Conservation (phyloP, 495 filamentous ascomycete genomes). For the Penicillium verhagenii region DNA sequence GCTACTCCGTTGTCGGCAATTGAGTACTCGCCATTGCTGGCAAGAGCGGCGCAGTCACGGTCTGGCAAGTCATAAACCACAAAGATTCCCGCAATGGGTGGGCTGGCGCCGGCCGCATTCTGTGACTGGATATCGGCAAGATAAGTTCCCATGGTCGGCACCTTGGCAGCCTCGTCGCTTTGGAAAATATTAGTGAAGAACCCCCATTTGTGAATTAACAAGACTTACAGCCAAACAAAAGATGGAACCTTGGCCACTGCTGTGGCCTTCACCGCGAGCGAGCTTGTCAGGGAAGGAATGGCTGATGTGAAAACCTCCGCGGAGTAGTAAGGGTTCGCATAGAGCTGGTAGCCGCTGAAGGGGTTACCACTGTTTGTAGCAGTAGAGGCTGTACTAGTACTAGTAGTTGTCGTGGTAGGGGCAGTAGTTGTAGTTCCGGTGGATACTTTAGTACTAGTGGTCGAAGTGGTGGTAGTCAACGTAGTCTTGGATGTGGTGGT, state of each 20-base stretch:
- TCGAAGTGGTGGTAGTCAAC: neutral
- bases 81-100: constrained; percentile 50
- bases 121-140: constrained; percentile 54
- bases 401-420: neutral
- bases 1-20: constrained; percentile 57
- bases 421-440: neutral
- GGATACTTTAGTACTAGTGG: neutral
- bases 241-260: constrained; percentile 63
- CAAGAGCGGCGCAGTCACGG: constrained; percentile 74
- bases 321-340: constrained; percentile 58
- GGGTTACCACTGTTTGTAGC: constrained; percentile 46
- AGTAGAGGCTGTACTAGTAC: constrained; percentile 10
- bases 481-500: constrained; percentile 5
- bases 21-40: constrained; percentile 73
- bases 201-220: neutral
- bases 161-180: constrained; percentile 59
- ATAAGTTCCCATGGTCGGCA: constrained; percentile 56
- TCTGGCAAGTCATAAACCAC: constrained; percentile 79
- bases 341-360: constrained; percentile 52
- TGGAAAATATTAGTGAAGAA: neutral
- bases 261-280: constrained; percentile 38
- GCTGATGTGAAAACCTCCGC: constrained; percentile 53
- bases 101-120: constrained; percentile 52
- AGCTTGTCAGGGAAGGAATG: constrained; percentile 47
- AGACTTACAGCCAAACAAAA: constrained; percentile 67